These are phyloP conservation scores for Cryptococcus sp. DNA, from an alignment of 1,284 basidiomycete genomes.

Conservation along the genomic window DNA sequence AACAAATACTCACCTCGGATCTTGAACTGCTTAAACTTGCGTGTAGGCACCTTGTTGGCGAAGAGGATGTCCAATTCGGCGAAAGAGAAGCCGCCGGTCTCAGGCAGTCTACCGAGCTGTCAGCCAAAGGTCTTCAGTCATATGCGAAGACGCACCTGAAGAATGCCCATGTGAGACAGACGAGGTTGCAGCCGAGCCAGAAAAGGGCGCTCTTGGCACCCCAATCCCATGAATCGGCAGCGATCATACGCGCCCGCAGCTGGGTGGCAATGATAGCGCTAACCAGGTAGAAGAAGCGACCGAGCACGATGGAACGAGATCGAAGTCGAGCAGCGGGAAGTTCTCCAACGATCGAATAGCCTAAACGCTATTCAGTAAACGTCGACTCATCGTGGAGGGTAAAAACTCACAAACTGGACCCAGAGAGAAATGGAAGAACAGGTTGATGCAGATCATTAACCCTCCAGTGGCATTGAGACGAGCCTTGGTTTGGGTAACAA, in stretches of 20 bases:
- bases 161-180: conserved; percentile 19
- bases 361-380: neutral
- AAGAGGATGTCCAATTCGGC: conserved; percentile 48
- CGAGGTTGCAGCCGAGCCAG: conserved; percentile 37
- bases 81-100: conserved; percentile 35
- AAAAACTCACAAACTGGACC: conserved; percentile 30
- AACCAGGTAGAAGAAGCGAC: conserved; percentile 13
- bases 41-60: conserved; percentile 39
- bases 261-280: conserved; percentile 16
- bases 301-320: conserved; percentile 13
- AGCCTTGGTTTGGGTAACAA: conserved; percentile 1
- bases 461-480: conserved; percentile 9
- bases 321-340: conserved; percentile 21
- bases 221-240: conserved; percentile 13
- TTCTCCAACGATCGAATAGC: conserved; percentile 24
- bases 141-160: conserved; percentile 17
- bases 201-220: conserved; percentile 40
- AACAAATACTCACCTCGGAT: conserved; percentile 12
- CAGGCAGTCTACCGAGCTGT: conserved; percentile 33
- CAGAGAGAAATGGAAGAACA: conserved; percentile 24
- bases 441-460: conserved; percentile 25
- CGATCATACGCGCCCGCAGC: conserved; percentile 22
- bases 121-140: too few relatives aligned
- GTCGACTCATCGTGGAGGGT: too few relatives aligned
- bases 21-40: conserved; percentile 38